A percentile compares a stretch with the other conserved stretches of the same genome.
Conservation (phyloP, 805 yeast species). For the Torulaspora franciscae region DNA sequence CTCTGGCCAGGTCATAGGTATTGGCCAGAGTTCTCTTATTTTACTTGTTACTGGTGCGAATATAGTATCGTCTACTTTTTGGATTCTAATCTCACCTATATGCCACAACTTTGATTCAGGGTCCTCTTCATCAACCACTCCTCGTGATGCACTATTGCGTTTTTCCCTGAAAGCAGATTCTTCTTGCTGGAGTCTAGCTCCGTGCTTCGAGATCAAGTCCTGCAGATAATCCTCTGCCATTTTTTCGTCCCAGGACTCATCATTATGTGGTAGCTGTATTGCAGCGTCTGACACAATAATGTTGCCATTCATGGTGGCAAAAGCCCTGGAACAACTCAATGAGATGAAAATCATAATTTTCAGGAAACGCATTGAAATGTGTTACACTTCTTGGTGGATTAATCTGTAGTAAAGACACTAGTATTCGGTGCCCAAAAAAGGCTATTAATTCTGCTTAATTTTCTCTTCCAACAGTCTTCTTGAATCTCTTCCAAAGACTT, state of each 20-base stretch:
- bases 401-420: too few species aligned
- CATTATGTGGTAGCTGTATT: not conserved
- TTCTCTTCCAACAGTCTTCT: too few species aligned
- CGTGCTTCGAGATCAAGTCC: conserved; percentile 9
- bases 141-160: not conserved
- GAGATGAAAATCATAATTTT: too few species aligned
- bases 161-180: not conserved
- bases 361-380: too few species aligned
- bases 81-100: conserved; percentile 9
- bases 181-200: conserved; percentile 6
- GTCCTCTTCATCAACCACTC: not conserved
- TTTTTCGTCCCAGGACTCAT: conserved; percentile 5
- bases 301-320: too few species aligned
- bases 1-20: conserved; percentile 2
- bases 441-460: too few species aligned
- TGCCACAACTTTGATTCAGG: conserved; percentile 6
- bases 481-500: not conserved
- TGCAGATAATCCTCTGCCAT: conserved; percentile 5
- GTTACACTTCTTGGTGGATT: too few species aligned
- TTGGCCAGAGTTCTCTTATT: conserved; percentile 5
- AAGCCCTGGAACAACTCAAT: too few species aligned
- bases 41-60: conserved; percentile 4
- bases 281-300: too few species aligned
- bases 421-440: too few species aligned
- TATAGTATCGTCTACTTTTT: conserved; percentile 7